A percentile compares a stretch with the other conserved stretches of the same genome.
These are phyloP conservation scores for Eutypella sp. DNA, from an alignment of 2,329 filamentous ascomycete genomes.

Conservation along the genomic window DNA sequence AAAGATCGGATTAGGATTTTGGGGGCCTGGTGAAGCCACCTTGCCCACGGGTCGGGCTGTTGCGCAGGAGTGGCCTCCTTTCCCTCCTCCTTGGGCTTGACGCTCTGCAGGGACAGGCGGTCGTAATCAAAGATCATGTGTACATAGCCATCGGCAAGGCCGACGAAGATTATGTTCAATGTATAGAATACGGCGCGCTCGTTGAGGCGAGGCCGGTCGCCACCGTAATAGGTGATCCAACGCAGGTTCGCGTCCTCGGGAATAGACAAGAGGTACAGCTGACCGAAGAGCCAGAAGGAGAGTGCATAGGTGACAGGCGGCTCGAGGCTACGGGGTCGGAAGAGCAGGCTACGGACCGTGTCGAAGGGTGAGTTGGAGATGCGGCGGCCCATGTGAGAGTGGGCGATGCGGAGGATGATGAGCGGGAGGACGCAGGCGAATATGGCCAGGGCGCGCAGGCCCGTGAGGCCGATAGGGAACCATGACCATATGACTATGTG, in stretches of 20 bases:
- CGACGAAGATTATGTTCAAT: constrained; percentile 63
- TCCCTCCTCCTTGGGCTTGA: constrained; percentile 21
- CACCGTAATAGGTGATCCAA: constrained; percentile 67
- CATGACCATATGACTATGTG: constrained; percentile 79
- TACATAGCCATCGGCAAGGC: constrained; percentile 60
- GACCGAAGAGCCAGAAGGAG: constrained; percentile 74
- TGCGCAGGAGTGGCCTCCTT: constrained; percentile 12
- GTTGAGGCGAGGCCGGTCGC: constrained; percentile 73
- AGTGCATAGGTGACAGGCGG: constrained; percentile 71
- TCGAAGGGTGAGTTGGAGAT: constrained; percentile 65
- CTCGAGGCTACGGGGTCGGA: constrained; percentile 58
- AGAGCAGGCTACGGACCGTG: constrained; percentile 54
- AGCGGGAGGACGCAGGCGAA: constrained; percentile 72
- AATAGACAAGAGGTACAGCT: constrained; percentile 73
- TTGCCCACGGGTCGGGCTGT: constrained; percentile 18
- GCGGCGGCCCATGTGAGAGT: constrained; percentile 70
- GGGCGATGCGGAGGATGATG: constrained; percentile 79
- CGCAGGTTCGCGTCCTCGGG: constrained; percentile 56
- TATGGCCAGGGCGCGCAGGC: constrained; percentile 68
- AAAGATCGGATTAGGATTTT: constrained; percentile 16
- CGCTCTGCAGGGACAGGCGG: constrained; percentile 47
- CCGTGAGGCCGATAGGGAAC: constrained; percentile 75
- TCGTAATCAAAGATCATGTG: constrained; percentile 75
- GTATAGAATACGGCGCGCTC: constrained; percentile 81
- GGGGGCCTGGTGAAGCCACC: constrained; percentile 39